Evolutionary conservation across 2,329 filamentous ascomycete species (phyloP).

Genomic region (Aspergillus ochraceoroseus): DNA sequence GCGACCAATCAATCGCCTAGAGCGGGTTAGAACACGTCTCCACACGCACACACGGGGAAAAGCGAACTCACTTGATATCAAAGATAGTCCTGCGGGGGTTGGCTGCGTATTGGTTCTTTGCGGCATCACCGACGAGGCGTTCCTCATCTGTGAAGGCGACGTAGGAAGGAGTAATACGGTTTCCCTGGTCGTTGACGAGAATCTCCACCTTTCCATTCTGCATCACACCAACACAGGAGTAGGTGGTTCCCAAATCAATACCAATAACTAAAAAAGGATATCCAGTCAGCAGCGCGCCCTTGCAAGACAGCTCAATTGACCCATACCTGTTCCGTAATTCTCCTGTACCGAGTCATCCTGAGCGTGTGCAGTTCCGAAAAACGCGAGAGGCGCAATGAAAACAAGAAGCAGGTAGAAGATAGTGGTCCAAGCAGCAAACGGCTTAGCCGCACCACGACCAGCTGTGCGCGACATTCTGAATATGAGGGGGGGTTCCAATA

Average conservation of each 20-base stretch:
- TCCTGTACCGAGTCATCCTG: constrained; percentile 67
- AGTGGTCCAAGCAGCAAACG: constrained; percentile 72
- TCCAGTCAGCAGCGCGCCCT: background rate
- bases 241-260: constrained; percentile 91
- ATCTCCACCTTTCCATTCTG: constrained; percentile 93
- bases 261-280: constrained; percentile 61
- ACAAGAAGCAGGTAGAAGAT: constrained; percentile 88
- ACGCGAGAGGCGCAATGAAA: constrained; percentile 76
- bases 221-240: constrained; percentile 89
- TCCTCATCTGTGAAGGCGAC: constrained; percentile 97
- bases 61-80: constrained; percentile 70
- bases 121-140: constrained; percentile 92
- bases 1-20: constrained; percentile 75
- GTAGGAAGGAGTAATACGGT: constrained; percentile 92
- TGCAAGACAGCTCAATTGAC: background rate
- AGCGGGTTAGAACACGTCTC: constrained; percentile 10
- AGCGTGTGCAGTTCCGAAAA: constrained; percentile 70
- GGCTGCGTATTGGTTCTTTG: constrained; percentile 86
- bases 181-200: constrained; percentile 92
- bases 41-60: background rate
- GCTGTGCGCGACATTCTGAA: constrained; percentile 57
- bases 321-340: constrained; percentile 67
- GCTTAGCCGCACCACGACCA: constrained; percentile 60
- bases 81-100: constrained; percentile 74
- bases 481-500: too few relatives aligned